Evolutionary conservation across 495 filamentous ascomycete genomes (phyloP), one percentile per base, ranked within the genome.

Genomic region (Pseudomonodictys pantanalensis): DNA sequence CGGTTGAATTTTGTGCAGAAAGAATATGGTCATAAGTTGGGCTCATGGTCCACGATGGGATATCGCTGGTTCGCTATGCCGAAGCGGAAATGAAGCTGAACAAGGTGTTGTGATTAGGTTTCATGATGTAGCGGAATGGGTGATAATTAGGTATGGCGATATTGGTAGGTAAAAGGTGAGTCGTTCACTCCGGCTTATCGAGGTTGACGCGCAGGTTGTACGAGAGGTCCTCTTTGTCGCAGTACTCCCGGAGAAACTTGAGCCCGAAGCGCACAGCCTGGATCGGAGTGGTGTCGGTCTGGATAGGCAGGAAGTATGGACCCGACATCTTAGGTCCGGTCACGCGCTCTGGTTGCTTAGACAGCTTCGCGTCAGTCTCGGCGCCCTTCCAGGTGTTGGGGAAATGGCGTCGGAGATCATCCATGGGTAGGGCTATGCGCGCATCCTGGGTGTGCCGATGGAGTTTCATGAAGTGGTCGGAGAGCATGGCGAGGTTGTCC

Each of bases 251-350:
- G 25, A 67, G 54, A 20, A 63, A 49, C 38, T 41, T 43, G 17
- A 63, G 25, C 8, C 59, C 64, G 49, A 67, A 67, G 11, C 64
- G 48, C 4, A 67, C 64, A 11, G 55, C 55, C 42, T 67, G 64
- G 38, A 67, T 54, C 2, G 64, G 64, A 2, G 60, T 59, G 1
- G 60, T 67, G 29, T 57, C 59, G 20, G 12, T 44, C 9, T 22
- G 15, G 20, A 67, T 43, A 7, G 64, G 64, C 1, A 67, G 64
- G 18, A 56, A 63, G 30, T 59, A 67, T 0, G 64, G 60, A 11
- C 64, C 64, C 3, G 42, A 49, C 2, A 67, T 55, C 23, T 56
- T 51, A 44, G 32, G 45, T 15, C 23, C 55, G 17, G 11, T 24
- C 8, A 60, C 6, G 18, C 35, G 56, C 28, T 63, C 59, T 28